A percentile compares a stretch with the other conserved stretches of the same genome.
Evolutionary conservation across 305 asterid genomes (phyloP).

Genomic region (Fraxinus xanthoxyloides): DNA sequence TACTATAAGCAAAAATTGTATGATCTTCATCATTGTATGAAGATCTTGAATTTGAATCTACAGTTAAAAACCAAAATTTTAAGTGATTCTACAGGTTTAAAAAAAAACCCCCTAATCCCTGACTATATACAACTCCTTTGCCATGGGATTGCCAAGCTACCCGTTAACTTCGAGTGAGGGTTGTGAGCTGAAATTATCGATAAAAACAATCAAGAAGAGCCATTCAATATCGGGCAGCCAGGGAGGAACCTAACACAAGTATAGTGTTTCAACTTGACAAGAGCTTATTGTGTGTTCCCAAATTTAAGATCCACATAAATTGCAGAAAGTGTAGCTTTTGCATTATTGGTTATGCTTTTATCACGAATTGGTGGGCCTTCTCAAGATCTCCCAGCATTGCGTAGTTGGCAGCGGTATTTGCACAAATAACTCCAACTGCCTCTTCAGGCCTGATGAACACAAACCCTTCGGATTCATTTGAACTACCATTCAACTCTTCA

Average conservation of each 20-base stretch:
- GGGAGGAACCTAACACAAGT: slow-evolving; percentile 31
- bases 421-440: slow-evolving; percentile 36
- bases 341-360: slow-evolving; percentile 32
- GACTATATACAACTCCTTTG: slow-evolving; percentile 32
- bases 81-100: slow-evolving; percentile 9
- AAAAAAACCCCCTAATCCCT: slow-evolving; percentile 22
- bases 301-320: slow-evolving; percentile 41
- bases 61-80: neutral
- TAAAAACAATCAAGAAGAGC: slow-evolving; percentile 6
- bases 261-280: slow-evolving; percentile 36
- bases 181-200: slow-evolving; percentile 18
- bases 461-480: slow-evolving; percentile 26
- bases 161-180: slow-evolving; percentile 16
- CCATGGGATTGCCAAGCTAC: slow-evolving; percentile 42
- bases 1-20: no score
- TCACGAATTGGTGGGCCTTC: slow-evolving; percentile 30
- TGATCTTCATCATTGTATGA: neutral
- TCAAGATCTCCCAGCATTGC: slow-evolving; percentile 38
- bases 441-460: slow-evolving; percentile 46
- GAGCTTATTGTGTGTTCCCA: slow-evolving; percentile 38
- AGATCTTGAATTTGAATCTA: no score
- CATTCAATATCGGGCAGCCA: slow-evolving; percentile 13
- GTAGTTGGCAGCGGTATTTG: slow-evolving; percentile 36
- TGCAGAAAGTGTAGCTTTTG: slow-evolving; percentile 34
- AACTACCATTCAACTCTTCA: slow-evolving; percentile 34